Conservation (phyloP, 2,329 filamentous ascomycete species). For the Stemphylium beticola region DNA sequence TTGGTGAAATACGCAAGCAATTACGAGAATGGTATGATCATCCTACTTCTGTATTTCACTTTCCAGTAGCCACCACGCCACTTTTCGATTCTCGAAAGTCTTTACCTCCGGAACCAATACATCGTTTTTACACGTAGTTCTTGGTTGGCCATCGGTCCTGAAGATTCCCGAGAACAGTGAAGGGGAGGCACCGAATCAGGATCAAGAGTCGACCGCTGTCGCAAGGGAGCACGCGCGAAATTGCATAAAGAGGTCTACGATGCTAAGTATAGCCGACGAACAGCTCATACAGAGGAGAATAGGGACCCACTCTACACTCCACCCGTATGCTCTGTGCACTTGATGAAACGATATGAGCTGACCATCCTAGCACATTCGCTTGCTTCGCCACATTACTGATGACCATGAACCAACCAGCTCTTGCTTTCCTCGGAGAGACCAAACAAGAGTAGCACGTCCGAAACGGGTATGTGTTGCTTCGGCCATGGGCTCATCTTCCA, state of each 20-base stretch:
- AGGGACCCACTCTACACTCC: conserved; percentile 32
- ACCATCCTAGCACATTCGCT: conserved; percentile 21
- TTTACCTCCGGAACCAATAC: conserved; percentile 37
- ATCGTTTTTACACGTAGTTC: conserved; percentile 36
- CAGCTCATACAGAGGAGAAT: conserved; percentile 32
- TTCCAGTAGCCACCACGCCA: conserved; percentile 33
- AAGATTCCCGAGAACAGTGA: conserved; percentile 28
- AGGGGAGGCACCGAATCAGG: conserved; percentile 13
- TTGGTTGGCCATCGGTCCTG: conserved; percentile 37
- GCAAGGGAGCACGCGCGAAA: conserved; percentile 25
- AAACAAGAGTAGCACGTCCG: conserved; percentile 30
- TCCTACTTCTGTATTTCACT: conserved; percentile 29
- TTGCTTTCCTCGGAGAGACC: conserved; percentile 31
- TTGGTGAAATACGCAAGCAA: conserved; percentile 32
- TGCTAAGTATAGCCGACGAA: conserved; percentile 31
- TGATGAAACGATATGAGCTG: neutral
- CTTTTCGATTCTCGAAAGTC: conserved; percentile 35
- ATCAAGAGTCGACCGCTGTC: conserved; percentile 21
- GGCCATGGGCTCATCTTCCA: conserved; percentile 30
- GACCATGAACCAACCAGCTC: conserved; percentile 22
- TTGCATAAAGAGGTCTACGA: conserved; percentile 18
- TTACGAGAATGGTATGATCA: conserved; percentile 38
- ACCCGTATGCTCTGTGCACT: conserved; percentile 13
- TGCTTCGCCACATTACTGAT: conserved; percentile 29
- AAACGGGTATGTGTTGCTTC: conserved; percentile 29